phyloP scores from a whole-genome alignment of 2,329 filamentous ascomycete genomes.

The Aspergillus persii region DNA sequence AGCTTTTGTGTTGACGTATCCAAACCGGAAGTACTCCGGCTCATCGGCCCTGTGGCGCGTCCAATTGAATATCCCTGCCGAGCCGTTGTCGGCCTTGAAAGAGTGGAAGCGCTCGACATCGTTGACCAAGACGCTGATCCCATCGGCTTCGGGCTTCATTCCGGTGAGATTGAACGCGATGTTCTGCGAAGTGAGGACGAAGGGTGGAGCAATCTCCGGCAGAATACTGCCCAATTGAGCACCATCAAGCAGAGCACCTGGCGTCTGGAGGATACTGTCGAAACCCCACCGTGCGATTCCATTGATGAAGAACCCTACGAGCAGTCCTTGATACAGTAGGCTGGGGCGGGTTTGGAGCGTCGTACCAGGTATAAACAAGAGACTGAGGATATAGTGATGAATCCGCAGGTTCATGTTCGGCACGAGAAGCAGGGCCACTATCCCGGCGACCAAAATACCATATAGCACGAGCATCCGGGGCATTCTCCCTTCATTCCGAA shows the following conservation, averaged over 20 bases:
- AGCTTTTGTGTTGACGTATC: constrained; percentile 36
- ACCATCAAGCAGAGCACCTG: constrained; percentile 46
- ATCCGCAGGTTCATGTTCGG: constrained; percentile 61
- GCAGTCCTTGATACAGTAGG: constrained; percentile 60
- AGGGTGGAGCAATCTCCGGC: constrained; percentile 26
- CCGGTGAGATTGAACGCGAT: constrained; percentile 31
- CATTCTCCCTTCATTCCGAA: constrained; percentile 59
- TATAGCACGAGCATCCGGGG: constrained; percentile 45
- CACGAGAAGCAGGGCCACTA: constrained; percentile 52
- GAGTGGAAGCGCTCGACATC: constrained; percentile 59
- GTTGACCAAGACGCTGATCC: constrained; percentile 59
- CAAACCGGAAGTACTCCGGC: constrained; percentile 45
- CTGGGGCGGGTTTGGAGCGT: constrained; percentile 58
- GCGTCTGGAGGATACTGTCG: constrained; percentile 58
- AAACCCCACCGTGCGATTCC: constrained; percentile 64
- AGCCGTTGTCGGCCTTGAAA: constrained; percentile 44
- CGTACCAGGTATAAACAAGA: constrained; percentile 59
- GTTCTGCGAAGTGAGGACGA: constrained; percentile 21
- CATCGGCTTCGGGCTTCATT: constrained; percentile 43
- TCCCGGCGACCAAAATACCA: constrained; percentile 41
- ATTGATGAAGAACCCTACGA: constrained; percentile 62
- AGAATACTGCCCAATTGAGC: constrained; percentile 33
- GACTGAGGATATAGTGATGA: constrained; percentile 62
- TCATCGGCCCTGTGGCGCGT: constrained; percentile 28
- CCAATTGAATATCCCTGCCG: constrained; percentile 34